These are phyloP conservation scores for Gossypium sturtianum DNA, from an alignment of 345 rosid species.

Conservation along the genomic window DNA sequence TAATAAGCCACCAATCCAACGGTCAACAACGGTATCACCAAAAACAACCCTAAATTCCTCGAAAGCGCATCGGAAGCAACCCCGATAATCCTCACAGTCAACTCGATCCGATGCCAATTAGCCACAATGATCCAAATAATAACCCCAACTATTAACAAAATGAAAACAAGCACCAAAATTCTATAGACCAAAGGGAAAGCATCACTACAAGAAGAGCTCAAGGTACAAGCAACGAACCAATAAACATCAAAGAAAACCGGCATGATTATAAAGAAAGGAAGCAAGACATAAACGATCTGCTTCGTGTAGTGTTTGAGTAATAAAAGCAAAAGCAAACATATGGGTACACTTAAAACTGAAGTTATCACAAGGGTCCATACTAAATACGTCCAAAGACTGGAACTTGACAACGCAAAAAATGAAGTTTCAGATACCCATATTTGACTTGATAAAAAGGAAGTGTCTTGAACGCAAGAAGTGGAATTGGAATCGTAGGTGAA, in stretches of 20 bases:
- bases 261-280: conserved; percentile 68
- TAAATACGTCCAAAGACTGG: conserved; percentile 35
- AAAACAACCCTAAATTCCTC: conserved; percentile 59
- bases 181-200: conserved; percentile 66
- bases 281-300: conserved; percentile 67
- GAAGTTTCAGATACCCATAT: conserved; percentile 20
- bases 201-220: conserved; percentile 59
- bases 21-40: conserved; percentile 54
- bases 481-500: conserved; percentile 48
- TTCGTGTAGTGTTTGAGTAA: conserved; percentile 78
- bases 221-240: conserved; percentile 88
- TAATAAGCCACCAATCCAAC: conserved; percentile 54
- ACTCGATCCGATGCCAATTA: conserved; percentile 78
- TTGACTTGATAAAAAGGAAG: conserved; percentile 14
- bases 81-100: conserved; percentile 65
- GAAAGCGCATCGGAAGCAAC: conserved; percentile 82
- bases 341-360: conserved; percentile 59
- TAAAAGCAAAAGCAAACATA: conserved; percentile 57
- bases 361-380: conserved; percentile 70
- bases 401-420: conserved; percentile 22
- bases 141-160: conserved; percentile 61
- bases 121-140: conserved; percentile 71
- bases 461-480: conserved; percentile 46
- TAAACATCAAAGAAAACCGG: conserved; percentile 72
- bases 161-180: conserved; percentile 57